These are phyloP conservation scores for Sporothrix variecibatus DNA, from an alignment of 2,329 filamentous ascomycete genomes.

Conservation along the genomic window DNA sequence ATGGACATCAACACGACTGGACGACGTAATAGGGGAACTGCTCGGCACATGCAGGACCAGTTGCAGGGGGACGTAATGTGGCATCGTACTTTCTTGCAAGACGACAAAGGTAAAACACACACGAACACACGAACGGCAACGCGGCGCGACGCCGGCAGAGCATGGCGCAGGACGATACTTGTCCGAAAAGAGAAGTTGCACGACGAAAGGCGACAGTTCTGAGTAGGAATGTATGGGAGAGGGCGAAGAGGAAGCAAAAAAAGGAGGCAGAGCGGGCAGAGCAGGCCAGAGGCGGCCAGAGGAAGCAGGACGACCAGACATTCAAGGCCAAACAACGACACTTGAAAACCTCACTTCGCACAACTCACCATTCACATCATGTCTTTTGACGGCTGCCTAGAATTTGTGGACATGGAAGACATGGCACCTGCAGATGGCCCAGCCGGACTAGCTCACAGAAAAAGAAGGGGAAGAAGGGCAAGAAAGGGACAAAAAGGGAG, in stretches of 20 bases:
- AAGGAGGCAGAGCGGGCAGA: not conserved
- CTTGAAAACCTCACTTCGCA: not conserved
- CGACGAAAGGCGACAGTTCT: conserved; percentile 10
- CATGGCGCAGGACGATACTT: conserved; percentile 11
- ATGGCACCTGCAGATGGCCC: conserved; percentile 2
- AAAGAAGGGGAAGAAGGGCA: not conserved
- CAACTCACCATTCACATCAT: conserved; percentile 4
- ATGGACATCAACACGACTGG: not conserved
- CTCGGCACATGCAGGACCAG: conserved; percentile 10
- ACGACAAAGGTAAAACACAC: not conserved
- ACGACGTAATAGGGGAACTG: not conserved
- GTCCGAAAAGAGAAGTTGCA: not conserved
- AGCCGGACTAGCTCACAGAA: not conserved
- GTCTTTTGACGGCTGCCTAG: conserved; percentile 15
- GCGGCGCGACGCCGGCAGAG: not conserved
- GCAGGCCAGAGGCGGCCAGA: not conserved
- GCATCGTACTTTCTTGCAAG: not conserved
- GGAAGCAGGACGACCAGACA: not conserved
- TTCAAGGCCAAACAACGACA: not conserved
- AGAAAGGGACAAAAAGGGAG: not conserved
- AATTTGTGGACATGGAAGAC: conserved; percentile 19
- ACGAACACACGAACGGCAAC: not conserved
- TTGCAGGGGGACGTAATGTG: not conserved
- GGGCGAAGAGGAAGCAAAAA: not conserved
- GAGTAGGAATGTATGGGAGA: not conserved